A percentile compares a stretch with the other conserved stretches of the same genome.
Evolutionary conservation across 2,329 filamentous ascomycete genomes (phyloP).

Genomic region (Penicillium glabrum): DNA sequence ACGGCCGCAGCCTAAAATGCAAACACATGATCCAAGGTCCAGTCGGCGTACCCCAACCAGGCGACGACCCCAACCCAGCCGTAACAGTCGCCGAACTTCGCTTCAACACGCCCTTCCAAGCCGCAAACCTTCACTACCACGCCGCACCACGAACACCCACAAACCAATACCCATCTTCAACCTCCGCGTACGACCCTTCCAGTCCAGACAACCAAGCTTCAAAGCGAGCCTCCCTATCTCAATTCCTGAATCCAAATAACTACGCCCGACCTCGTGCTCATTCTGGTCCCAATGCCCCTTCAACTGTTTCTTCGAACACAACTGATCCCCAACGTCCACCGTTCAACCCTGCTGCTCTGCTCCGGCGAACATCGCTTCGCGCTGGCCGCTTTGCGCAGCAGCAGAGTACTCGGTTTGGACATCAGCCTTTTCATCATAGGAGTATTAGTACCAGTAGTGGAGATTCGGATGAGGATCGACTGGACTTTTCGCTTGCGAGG

Average conservation of each 20-base stretch:
- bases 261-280: conserved; percentile 29
- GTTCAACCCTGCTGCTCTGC: conserved; percentile 30
- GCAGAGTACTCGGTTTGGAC: conserved; percentile 4
- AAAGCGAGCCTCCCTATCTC: conserved; percentile 32
- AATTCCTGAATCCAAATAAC: conserved; percentile 32
- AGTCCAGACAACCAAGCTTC: conserved; percentile 12
- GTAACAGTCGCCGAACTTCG: conserved; percentile 76
- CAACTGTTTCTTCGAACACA: conserved; percentile 6
- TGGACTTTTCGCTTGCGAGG: conserved; percentile 74
- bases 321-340: conserved; percentile 21
- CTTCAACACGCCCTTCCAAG: conserved; percentile 75
- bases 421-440: conserved; percentile 24
- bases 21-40: conserved; percentile 62
- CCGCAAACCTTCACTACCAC: conserved; percentile 30
- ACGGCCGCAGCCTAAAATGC: conserved; percentile 72
- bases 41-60: conserved; percentile 17
- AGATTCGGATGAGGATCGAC: conserved; percentile 43
- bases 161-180: conserved; percentile 11
- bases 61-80: conserved; percentile 32
- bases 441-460: conserved; percentile 19
- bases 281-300: conserved; percentile 22
- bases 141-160: conserved; percentile 11
- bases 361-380: conserved; percentile 29
- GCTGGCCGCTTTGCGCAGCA: conserved; percentile 18
- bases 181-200: conserved; percentile 18